These are phyloP conservation scores for Mangifera indica DNA, from an alignment of 345 rosid genomes.

Conservation along the genomic window DNA sequence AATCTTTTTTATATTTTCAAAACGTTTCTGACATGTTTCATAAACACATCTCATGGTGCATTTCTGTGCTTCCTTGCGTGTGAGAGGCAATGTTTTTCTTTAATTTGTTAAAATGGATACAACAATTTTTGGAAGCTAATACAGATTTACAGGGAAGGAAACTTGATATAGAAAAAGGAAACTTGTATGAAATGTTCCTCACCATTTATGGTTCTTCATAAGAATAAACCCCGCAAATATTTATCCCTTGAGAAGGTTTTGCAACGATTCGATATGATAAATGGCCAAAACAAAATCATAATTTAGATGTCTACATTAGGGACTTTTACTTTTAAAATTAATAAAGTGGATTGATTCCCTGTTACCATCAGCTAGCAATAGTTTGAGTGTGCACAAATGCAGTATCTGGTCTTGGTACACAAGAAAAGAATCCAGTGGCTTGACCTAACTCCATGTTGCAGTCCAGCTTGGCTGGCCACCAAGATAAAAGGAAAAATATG, in stretches of 20 bases:
- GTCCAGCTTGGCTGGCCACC: slow-evolving; percentile 17
- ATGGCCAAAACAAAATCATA: slow-evolving; percentile 1
- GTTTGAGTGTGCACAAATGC: not conserved
- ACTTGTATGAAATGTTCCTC: too few relatives aligned
- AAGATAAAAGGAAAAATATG: not conserved
- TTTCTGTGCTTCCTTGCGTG: too few relatives aligned
- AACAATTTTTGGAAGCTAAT: too few relatives aligned
- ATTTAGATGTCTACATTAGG: slow-evolving; percentile 8
- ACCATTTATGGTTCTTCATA: not conserved
- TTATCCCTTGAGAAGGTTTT: too few relatives aligned
- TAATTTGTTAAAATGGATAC: not conserved
- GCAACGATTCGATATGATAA: too few relatives aligned
- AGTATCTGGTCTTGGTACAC: not conserved
- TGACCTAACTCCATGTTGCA: slow-evolving; percentile 30
- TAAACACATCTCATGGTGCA: too few relatives aligned
- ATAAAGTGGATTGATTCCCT: slow-evolving; percentile 22
- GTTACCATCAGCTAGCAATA: slow-evolving; percentile 9
- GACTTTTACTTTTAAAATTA: slow-evolving; percentile 12
- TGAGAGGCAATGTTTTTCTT: too few relatives aligned
- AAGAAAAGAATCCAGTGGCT: not conserved
- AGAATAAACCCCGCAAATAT: not conserved
- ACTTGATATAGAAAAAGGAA: too few relatives aligned
- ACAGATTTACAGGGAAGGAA: too few relatives aligned
- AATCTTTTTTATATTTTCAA: too few relatives aligned
- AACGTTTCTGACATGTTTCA: too few relatives aligned